Base-by-base conservation (phyloP, 2,329 filamentous ascomycete genomes). In the Xylaria sp. region DNA sequence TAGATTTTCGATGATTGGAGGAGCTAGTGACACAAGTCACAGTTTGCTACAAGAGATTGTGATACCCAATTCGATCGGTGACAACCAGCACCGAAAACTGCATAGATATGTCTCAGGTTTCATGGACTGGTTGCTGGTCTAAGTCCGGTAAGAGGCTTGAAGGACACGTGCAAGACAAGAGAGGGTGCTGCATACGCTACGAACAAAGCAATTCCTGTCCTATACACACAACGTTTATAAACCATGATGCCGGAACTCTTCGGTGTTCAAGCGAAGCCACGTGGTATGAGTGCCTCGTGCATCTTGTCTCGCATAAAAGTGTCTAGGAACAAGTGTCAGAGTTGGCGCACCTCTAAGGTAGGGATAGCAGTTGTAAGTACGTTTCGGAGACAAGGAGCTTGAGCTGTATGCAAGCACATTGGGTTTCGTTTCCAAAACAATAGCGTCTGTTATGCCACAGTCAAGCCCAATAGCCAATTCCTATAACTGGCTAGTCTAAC, bases 351-450 rank as follows among this genome's bases (percentile, higher is more conserved):
- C 46, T 48, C 23, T 18, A 25, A 36, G 28, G 34, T 13, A 58
- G 25, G 43, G n/a, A 36, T 12, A 43, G 55, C 4, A 30, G 46
- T 30, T 30, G 10, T 30, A 15, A 30, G 36, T 15, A 39, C 2
- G 41, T 23, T 41, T 34, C 9, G 20, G 30, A 56, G 13, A 50
- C 25, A 23, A 64, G 53, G 12, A 23, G 60, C 55, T 56, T 56
- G 55, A 59, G 41, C 34, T 39, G 55, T 15, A 50, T 58, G 45
- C 53, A 53, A 36, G 52, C 50, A 59, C 45, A 46, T 45, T 20
- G 5, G 45, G 30, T 25, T n/a, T 9, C 23, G n/a, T 20, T 30
- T n/a, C 23, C 45, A 23, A 62, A 46, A 57, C 52, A 39, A 25
- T 34, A 32, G 59, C 30, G 6, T 58, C 28, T 20, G 36, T 39